Base-by-base conservation (phyloP, 2,329 filamentous ascomycete genomes). In the Hypoxylon sp. region DNA sequence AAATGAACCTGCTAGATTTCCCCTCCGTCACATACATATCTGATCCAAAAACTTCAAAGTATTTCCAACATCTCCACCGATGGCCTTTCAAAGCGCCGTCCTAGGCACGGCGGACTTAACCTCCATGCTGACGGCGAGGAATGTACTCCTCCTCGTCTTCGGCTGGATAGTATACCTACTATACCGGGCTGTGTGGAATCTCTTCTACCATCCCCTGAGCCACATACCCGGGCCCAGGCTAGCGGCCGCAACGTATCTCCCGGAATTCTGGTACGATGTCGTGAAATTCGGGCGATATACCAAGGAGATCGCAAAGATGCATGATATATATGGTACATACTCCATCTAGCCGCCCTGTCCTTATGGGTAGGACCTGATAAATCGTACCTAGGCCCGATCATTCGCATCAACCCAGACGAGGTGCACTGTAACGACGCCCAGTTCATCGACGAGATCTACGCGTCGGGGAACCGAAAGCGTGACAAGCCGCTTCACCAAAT, bases 121-220 rank as follows among this genome's bases (percentile, higher is more conserved):
- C 3, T 10, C 26, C 27, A 29, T 31, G 8, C 23, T 57, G n/a
- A 54, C 52, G 15, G n/a, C 10, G 5, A 43, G 42, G 2, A 55
- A 52, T 53, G 31, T 21, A 18, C 13, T 57, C 1, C 3, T 57
- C 6, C 49, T 63, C 20, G 5, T 41, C 27, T 55, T 23, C 10
- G 37, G 51, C 17, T 64, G 61, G 61, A 11, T 56, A 17, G 20
- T 48, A n/a, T 64, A 57, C 52, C 40, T 55, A 21, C 20, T 64
- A 5, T 13, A 50, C 15, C 52, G 41, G 8, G 52, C 55, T 1
- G 9, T 37, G 4, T 65, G 48, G 48, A 53, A 63, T 18, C 24
- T 65, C 20, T 63, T 60, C 8, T 56, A 62, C 8, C 64, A 66
- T 31, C 64, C 64, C 6, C 61, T 66, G 4, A 48, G 45, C 40